Conservation (phyloP, 352 stramenopile species). For the Peronospora farinosa region DNA sequence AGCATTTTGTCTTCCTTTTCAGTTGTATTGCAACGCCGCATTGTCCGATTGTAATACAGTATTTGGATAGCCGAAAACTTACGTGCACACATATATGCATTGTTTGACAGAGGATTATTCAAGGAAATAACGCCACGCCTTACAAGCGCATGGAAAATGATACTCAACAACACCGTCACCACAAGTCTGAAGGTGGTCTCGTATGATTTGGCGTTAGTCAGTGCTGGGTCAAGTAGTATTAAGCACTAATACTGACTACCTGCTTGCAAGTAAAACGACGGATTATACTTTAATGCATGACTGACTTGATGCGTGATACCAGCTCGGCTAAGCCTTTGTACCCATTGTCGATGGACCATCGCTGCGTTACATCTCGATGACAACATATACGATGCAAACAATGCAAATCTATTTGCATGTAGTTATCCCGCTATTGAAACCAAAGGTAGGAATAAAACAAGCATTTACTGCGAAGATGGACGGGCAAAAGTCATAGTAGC, state of each 20-base stretch:
- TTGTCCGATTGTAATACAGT: slow-evolving; percentile 31
- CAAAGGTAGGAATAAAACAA: neutral
- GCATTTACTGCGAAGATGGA: neutral
- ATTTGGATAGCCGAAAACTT: slow-evolving; percentile 21
- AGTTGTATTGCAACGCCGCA: neutral
- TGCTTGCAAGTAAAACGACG: slow-evolving; percentile 11
- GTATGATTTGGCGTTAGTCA: slow-evolving; percentile 21
- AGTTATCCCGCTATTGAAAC: slow-evolving; percentile 1
- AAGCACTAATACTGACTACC: slow-evolving; percentile 7
- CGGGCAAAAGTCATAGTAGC: slow-evolving; percentile 11
- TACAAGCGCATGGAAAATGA: slow-evolving; percentile 26
- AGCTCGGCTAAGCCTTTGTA: slow-evolving; percentile 10
- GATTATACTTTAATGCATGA: neutral
- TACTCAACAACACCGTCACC: slow-evolving; percentile 2
- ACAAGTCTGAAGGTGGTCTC: slow-evolving; percentile 16
- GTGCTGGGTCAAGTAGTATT: neutral
- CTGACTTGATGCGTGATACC: slow-evolving; percentile 6
- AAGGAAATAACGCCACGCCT: slow-evolving; percentile 7
- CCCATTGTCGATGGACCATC: neutral
- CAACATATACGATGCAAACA: slow-evolving; percentile 2
- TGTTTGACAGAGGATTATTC: slow-evolving; percentile 13
- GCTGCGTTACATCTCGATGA: neutral
- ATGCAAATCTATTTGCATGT: neutral
- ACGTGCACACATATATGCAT: slow-evolving; percentile 7
- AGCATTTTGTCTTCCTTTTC: slow-evolving; percentile 3